Base-by-base conservation (phyloP, 352 stramenopile species). In the Phytophthora pluvialis region DNA sequence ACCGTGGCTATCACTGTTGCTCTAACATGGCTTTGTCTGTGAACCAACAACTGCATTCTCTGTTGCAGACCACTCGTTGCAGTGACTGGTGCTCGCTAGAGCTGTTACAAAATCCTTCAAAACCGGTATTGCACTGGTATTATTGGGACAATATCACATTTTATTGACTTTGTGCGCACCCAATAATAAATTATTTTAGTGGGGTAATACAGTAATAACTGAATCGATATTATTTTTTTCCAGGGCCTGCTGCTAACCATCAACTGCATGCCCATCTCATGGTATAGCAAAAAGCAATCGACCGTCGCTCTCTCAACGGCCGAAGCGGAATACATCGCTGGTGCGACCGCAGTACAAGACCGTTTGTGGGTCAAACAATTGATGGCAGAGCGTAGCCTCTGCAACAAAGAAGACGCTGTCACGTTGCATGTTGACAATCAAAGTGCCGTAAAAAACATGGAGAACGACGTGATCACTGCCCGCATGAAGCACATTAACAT, bases 401-500 rank as follows among this genome's bases (percentile, higher is more conserved):
- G 12, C 4, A 43, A 15, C 12, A 47, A 67, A 33, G 7, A 36
- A 28, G 39, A 65, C 7, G 9, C 2, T 3, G 31, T 53, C 15
- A n/a, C 1, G 1, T 3, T 67, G 16, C 16, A 57, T 8, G 21
- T 61, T 5, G 49, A 67, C 32, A 67, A 61, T n/a, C 60, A 61
- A 9, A 57, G 42, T 15, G 43, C 60, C 1, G 61, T 67, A 35
- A 53, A 67, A 29, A 58, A 31, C 11, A 58, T 46, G 51, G 44
- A 53, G 6, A 57, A 62, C 21, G 35, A 68, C 7, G 21, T 57
- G 3, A 47, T 33, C 2, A 45, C 50, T 3, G 12, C n/a, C 1
- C 43, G 35, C 15, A 61, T 51, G 49, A 57, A 67, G 5, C 43
- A 61, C 36, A 61, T 57, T 35, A 67, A 67, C 44, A 67, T 67